Conservation (phyloP, 805 yeast species). For the Wickerhamiella musiphila region DNA sequence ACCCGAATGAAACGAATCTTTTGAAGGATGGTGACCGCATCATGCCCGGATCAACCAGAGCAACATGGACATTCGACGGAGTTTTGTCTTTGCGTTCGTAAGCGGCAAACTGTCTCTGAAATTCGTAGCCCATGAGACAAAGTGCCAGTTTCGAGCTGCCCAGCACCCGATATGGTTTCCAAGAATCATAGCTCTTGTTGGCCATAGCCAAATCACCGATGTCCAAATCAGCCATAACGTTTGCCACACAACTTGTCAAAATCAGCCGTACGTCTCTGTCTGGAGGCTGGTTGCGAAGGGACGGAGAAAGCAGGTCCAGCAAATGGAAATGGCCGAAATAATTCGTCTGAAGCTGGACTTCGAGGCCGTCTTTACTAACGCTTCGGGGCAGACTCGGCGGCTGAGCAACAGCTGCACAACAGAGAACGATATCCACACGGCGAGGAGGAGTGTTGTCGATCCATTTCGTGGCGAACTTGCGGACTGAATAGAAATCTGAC, state of each 20-base stretch:
- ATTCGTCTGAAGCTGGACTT: conserved; percentile 67
- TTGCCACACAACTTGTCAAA: conserved; percentile 62
- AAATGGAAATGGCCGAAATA: conserved; percentile 70
- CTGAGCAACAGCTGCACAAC: conserved; percentile 69
- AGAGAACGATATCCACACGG: conserved; percentile 73
- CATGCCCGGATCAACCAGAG: conserved; percentile 78
- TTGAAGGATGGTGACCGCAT: conserved; percentile 79
- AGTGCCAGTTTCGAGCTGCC: conserved; percentile 72
- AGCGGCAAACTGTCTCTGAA: conserved; percentile 43
- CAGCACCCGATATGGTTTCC: conserved; percentile 55
- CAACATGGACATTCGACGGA: conserved; percentile 50
- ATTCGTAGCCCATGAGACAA: conserved; percentile 59
- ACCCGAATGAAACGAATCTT: conserved; percentile 61
- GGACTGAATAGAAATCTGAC: conserved; percentile 48
- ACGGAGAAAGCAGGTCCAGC: conserved; percentile 63
- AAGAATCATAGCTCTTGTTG: conserved; percentile 37
- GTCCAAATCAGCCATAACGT: conserved; percentile 53
- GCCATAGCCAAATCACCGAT: conserved; percentile 38
- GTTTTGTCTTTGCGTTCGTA: conserved; percentile 51
- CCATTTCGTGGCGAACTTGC: conserved; percentile 91
- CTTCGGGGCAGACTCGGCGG: conserved; percentile 56
- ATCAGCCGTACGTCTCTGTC: conserved; percentile 84
- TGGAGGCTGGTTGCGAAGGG: conserved; percentile 76
- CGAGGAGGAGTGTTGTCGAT: conserved; percentile 81
- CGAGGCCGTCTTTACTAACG: conserved; percentile 67